Base-by-base conservation (phyloP, 177 flowering plant species). In the Telopea speciosissima region DNA sequence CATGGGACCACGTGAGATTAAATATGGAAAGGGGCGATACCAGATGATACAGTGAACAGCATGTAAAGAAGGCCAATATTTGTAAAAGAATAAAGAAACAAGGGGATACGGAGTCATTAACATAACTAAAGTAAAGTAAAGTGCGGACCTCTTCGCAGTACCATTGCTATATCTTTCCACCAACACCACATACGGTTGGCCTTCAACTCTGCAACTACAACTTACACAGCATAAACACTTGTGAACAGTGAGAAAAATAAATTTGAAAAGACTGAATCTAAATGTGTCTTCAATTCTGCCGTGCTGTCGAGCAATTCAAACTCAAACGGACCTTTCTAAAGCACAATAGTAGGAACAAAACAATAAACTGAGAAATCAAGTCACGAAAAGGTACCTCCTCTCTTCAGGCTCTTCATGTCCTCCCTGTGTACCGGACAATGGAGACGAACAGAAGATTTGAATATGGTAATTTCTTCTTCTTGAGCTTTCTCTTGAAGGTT, bases 81-180 rank as follows among this genome's bases (percentile, higher is more conserved):
- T 19, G 3, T 17, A 63, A 63, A 28, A 5, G 21, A 16, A 63
- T 0, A 31, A 5, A 63, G 31, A 49, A 63, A 28, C 16, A 31
- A 19, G 16, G 8, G 8, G 7, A 44, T 16, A 13, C 7, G 2
- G 23, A 66, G 26, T 17, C 58, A 40, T 23, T 24, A 49, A 66
- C 13, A 66, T 24, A 44, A 66, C 49, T 22, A 19, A 65, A 21
- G 60, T 21, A 16, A 11, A 70, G 62, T 21, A 16, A 11, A 70
- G 62, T 24, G 36, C 44, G 3, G 62, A 91, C 96, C 96, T 90
- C 76, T 83, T 90, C n/a, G 86, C 76, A 58, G 89, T 81, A 17
- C 97, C 96, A 78, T 88, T 84, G 58, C 80, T 81, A 73, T 88
- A 88, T 84, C 86, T 77, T 74, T 92, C 97, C 67, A 92, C 84